phyloP scores from a whole-genome alignment of 78 protist species.

The Dictyostelium citrinum region DNA sequence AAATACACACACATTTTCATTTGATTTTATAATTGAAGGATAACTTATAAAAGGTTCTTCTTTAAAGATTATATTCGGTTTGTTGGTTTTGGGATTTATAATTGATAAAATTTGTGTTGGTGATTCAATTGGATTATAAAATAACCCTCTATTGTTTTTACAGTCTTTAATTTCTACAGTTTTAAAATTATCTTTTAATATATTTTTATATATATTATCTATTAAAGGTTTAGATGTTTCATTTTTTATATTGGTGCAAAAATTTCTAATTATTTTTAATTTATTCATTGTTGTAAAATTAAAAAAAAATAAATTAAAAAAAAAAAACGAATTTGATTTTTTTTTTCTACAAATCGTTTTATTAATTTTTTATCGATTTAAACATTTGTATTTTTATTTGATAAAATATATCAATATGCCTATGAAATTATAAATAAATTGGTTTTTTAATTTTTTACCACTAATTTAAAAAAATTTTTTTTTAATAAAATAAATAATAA shows the following conservation, averaged over 20 bases:
- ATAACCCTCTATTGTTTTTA: conserved; percentile 25
- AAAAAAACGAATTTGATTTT: not conserved
- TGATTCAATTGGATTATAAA: not conserved
- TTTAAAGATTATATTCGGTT: conserved; percentile 2
- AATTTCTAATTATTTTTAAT: not conserved
- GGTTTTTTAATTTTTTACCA: too few species aligned
- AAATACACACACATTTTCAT: not conserved
- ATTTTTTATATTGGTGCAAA: not conserved
- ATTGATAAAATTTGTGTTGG: not conserved
- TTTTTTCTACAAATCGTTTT: too few species aligned
- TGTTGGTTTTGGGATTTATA: not conserved
- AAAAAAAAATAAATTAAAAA: too few species aligned
- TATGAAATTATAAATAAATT: too few species aligned
- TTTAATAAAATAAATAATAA: too few species aligned
- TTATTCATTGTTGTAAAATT: not conserved
- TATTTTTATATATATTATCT: conserved; percentile 1
- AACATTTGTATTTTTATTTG: too few species aligned
- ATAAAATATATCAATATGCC: too few species aligned
- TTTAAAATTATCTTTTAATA: not conserved
- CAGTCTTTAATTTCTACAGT: conserved; percentile 7
- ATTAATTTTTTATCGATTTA: too few species aligned
- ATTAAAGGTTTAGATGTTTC: not conserved
- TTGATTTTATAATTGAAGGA: conserved; percentile 17
- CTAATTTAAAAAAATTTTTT: too few species aligned
- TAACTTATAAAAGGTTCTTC: conserved; percentile 57